A percentile compares a stretch with the other conserved stretches of the same genome.
Evolutionary conservation across 352 stramenopile genomes (phyloP).

Genomic region (Thalassiosira livingstoniorum): DNA sequence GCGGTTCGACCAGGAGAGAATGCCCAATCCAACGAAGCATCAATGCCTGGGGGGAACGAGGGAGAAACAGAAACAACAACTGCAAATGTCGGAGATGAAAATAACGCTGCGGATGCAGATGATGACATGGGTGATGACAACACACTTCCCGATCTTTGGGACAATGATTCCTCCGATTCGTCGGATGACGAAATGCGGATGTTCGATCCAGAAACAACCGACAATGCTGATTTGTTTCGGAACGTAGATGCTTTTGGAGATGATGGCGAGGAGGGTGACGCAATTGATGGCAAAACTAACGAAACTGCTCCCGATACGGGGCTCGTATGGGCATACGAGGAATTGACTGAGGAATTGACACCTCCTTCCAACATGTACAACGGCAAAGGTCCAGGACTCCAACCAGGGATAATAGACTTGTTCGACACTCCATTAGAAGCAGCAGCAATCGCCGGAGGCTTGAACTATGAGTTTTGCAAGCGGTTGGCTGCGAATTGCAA

Average conservation of each 20-base stretch:
- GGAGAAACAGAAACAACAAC: too few species aligned
- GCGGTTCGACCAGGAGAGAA: too few species aligned
- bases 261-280: neutral
- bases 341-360: neutral
- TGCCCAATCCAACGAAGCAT: too few species aligned
- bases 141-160: too few species aligned
- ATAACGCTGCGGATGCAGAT: too few species aligned
- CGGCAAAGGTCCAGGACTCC: conserved; percentile 11
- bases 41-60: too few species aligned
- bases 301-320: neutral
- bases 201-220: too few species aligned
- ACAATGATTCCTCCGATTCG: too few species aligned
- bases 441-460: conserved; percentile 3
- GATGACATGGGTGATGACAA: too few species aligned
- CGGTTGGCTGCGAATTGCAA: conserved; percentile 26
- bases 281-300: neutral
- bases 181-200: too few species aligned
- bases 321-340: neutral
- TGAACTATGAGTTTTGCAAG: conserved; percentile 31
- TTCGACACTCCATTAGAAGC: conserved; percentile 14
- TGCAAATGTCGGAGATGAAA: too few species aligned
- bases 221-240: too few species aligned
- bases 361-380: conserved; percentile 27
- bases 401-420: neutral
- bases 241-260: neutral